Conservation (phyloP, 139 green algal genomes). For the Chlamydomonas sp. region DNA sequence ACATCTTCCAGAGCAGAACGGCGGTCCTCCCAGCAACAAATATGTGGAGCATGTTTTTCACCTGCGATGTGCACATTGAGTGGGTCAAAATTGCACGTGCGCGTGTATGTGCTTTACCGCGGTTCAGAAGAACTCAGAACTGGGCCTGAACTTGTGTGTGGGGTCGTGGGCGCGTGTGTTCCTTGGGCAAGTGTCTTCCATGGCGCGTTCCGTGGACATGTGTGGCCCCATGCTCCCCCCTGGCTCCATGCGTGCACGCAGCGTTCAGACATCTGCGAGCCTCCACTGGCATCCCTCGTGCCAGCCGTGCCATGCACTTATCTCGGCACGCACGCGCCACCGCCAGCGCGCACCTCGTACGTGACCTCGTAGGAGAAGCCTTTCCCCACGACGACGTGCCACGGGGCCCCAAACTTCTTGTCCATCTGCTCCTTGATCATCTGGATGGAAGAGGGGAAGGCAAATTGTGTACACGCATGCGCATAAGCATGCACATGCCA, state of each 20-base stretch:
- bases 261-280: neutral
- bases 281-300: neutral
- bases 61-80: too few species aligned
- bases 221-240: neutral
- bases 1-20: conserved; percentile 85
- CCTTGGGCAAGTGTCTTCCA: too few species aligned
- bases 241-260: neutral
- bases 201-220: neutral
- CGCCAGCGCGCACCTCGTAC: conserved; percentile 1
- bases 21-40: conserved; percentile 71
- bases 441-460: conserved; percentile 26
- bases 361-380: conserved; percentile 75
- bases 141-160: too few species aligned
- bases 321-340: too few species aligned
- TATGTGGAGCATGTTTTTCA: conserved; percentile 80
- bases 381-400: conserved; percentile 79
- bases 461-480: neutral
- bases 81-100: too few species aligned
- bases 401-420: conserved; percentile 84
- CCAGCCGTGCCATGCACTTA: neutral
- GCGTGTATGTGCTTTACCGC: too few species aligned
- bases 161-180: too few species aligned
- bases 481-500: neutral
- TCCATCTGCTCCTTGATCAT: conserved; percentile 89
- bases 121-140: too few species aligned